Conservation (phyloP, 2,329 filamentous ascomycete species). For the Cryphonectria nitschkei region DNA sequence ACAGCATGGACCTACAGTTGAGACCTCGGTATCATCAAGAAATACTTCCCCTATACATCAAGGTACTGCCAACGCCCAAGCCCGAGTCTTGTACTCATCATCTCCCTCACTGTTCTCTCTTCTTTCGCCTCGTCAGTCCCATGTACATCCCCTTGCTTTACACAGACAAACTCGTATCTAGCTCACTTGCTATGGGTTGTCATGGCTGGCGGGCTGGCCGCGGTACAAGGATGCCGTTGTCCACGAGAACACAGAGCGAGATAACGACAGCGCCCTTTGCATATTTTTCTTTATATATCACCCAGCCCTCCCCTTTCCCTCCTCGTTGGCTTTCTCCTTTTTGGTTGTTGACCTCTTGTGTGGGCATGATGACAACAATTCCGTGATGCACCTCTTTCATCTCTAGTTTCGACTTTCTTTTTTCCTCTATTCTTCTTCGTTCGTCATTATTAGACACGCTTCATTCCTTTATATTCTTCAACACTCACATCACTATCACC, state of each 20-base stretch:
- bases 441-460: not conserved
- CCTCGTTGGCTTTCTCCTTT: not conserved
- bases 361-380: not conserved
- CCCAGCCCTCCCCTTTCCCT: not conserved
- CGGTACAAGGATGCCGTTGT: constrained; percentile 19
- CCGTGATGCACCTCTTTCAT: constrained; percentile 5
- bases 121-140: not conserved
- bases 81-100: constrained; percentile 14
- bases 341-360: not conserved
- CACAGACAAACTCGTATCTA: not conserved
- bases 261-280: not conserved
- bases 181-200: constrained; percentile 2
- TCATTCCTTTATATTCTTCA: not conserved
- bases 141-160: constrained; percentile 2
- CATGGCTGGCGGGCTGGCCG: constrained; percentile 18
- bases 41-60: constrained; percentile 3
- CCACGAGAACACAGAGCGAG: constrained; percentile 1
- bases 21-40: constrained; percentile 16
- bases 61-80: constrained; percentile 7
- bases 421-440: not conserved
- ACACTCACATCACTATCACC: not conserved
- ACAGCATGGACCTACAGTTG: constrained; percentile 15
- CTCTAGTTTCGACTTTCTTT: not conserved
- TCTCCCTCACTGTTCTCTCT: not conserved
- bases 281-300: constrained; percentile 21